These are phyloP conservation scores for Athelia psychrophila DNA, from an alignment of 1,284 basidiomycete species.

Conservation along the genomic window DNA sequence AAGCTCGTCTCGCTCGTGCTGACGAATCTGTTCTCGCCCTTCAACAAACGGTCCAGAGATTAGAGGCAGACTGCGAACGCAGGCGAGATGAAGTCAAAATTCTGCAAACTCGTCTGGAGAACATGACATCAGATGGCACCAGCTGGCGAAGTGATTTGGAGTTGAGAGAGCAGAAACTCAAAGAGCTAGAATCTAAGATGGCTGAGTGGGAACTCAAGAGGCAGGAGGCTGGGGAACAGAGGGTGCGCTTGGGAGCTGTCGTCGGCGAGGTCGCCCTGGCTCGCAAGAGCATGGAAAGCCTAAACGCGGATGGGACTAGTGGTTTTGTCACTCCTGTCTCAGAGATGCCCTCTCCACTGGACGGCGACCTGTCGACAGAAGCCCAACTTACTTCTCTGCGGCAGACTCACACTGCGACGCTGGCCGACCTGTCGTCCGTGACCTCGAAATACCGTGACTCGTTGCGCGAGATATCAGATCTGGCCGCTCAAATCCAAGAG, in stretches of 20 bases:
- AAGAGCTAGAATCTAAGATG: conserved; percentile 75
- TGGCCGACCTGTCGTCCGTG: conserved; percentile 76
- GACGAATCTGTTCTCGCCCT: conserved; percentile 75
- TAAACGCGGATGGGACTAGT: conserved; percentile 4
- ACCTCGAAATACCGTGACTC: conserved; percentile 85
- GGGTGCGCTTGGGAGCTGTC: conserved; percentile 60
- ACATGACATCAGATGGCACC: conserved; percentile 67
- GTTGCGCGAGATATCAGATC: conserved; percentile 84
- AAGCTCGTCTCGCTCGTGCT: conserved; percentile 74
- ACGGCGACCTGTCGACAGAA: conserved; percentile 39
- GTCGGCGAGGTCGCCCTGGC: conserved; percentile 71
- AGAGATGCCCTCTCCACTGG: conserved; percentile 22
- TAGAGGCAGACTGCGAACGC: conserved; percentile 76
- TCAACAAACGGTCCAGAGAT: conserved; percentile 66
- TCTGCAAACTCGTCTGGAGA: conserved; percentile 72
- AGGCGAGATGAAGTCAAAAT: conserved; percentile 67
- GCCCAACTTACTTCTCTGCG: conserved; percentile 65
- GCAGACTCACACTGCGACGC: conserved; percentile 74
- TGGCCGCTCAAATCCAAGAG: conserved; percentile 82
- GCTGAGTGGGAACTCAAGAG: conserved; percentile 71
- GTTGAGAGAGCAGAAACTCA: conserved; percentile 71
- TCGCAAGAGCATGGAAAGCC: conserved; percentile 57
- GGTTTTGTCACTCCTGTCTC: conserved; percentile 9
- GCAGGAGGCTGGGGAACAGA: conserved; percentile 61
- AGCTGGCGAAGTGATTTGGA: conserved; percentile 81